Conservation (phyloP, 345 rosid species). For the Gossypioides kirkii region DNA sequence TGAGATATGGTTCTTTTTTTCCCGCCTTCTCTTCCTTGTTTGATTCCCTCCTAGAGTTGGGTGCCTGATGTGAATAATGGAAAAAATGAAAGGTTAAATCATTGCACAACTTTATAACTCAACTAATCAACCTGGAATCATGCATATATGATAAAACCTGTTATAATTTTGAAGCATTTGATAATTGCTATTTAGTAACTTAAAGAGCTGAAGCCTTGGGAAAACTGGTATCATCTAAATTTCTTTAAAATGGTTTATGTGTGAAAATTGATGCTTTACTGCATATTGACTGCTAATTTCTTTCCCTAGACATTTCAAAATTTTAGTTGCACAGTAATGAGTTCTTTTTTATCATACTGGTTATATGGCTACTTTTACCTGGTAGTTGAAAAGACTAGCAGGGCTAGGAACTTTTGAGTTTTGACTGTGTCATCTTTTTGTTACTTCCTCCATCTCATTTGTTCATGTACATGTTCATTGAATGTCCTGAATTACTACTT, state of each 20-base stretch:
- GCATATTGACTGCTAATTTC: neutral
- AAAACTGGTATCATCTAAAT: neutral
- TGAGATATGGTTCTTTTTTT: neutral
- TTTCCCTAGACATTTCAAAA: neutral
- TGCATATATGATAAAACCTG: neutral
- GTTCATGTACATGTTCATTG: neutral
- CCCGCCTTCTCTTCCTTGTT: neutral
- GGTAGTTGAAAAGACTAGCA: neutral
- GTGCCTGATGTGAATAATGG: neutral
- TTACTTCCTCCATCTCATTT: neutral
- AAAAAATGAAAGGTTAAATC: neutral
- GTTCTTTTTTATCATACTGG: neutral
- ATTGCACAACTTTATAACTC: neutral
- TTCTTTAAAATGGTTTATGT: neutral
- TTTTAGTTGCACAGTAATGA: neutral
- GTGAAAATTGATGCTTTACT: neutral
- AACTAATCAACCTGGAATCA: neutral
- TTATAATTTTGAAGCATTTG: neutral
- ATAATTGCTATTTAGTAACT: neutral
- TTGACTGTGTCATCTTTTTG: neutral
- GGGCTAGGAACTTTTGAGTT: neutral
- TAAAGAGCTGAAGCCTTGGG: neutral
- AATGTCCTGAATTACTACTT: neutral
- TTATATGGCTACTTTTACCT: neutral
- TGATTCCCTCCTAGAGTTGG: neutral